Conservation (phyloP, 805 yeast species). For the Nakazawaea sp. region DNA sequence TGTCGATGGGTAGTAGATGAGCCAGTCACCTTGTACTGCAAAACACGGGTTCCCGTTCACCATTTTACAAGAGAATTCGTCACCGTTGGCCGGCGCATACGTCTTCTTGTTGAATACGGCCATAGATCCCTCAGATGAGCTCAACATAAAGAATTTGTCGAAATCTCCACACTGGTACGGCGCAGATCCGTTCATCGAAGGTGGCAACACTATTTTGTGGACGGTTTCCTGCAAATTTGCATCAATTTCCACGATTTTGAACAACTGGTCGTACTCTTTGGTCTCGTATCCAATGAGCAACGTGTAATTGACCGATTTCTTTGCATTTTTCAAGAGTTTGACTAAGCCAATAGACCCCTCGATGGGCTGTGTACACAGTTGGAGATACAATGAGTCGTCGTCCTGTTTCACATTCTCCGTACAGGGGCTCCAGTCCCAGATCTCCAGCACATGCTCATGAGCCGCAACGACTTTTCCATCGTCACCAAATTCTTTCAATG, state of each 20-base stretch:
- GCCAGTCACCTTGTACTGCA: constrained; percentile 43
- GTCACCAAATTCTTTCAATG: constrained; percentile 24
- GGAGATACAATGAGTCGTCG: neutral
- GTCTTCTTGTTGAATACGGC: constrained; percentile 17
- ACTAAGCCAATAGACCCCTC: neutral
- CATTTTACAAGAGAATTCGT: constrained; percentile 13
- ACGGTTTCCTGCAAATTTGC: neutral
- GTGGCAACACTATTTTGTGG: neutral
- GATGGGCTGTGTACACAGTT: neutral
- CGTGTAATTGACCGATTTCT: neutral
- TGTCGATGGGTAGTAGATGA: constrained; percentile 37
- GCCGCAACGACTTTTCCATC: constrained; percentile 30
- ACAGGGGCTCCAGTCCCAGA: constrained; percentile 34
- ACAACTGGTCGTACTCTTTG: neutral
- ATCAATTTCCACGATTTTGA: neutral
- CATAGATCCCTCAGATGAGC: constrained; percentile 22
- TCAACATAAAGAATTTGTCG: constrained; percentile 17
- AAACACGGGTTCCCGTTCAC: constrained; percentile 33
- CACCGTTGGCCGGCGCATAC: constrained; percentile 9
- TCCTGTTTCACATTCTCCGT: constrained; percentile 9
- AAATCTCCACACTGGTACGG: constrained; percentile 11
- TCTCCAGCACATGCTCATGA: constrained; percentile 22
- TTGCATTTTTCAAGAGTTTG: neutral
- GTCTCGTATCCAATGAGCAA: neutral
- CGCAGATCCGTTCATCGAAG: neutral